Base-by-base conservation (phyloP, 192 early-diverging fungal species). In the Coemansia asiatica region DNA sequence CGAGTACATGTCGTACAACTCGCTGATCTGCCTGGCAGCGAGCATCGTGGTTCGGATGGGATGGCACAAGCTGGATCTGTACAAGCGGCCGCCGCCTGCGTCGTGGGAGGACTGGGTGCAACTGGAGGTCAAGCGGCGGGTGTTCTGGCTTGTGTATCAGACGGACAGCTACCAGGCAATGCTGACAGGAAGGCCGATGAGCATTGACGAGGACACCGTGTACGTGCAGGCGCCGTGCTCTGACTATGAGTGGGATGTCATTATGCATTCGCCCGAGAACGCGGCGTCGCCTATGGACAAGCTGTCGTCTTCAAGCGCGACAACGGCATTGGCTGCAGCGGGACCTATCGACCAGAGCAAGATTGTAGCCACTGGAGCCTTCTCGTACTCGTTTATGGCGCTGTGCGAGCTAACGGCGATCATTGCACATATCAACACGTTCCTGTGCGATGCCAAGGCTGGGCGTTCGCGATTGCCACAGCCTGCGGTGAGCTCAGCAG, bases 111-210 rank as follows among this genome's bases (percentile, higher is more conserved):
- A 81, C 7, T 81, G 79, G 79, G 79, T 81, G 25, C 2, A 36
- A 5, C 36, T 72, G 16, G 68, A 81, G 29, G 62, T 81, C 25
- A 64, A 68, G 38, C 69, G 79, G 7, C 79, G 79, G 0, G 36
- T 81, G 51, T 81, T 81, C 60, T 81, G 79, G 79, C 72, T 81
- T 5, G 79, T 81, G 2, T 81, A 81, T 51, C 79, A 81, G 70
- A 81, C 74, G 8, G 79, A 81, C 66, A 81, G 79, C 64, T 81
- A 81, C 67, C 79, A 81, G 73, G 66, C 79, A 1, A 72, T 81
- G 79, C 79, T 81, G 33, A 81, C 79, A 0, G 79, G 79, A 0
- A 65, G 79, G 21, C 73, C 73, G 2, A 81, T 75, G 73, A 63
- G 66, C 19, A 75, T 81, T 25, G 66, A 69, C 29, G 79, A 81